phyloP scores from a whole-genome alignment of 2,329 filamentous ascomycete genomes.

The Talaromyces piceae region DNA sequence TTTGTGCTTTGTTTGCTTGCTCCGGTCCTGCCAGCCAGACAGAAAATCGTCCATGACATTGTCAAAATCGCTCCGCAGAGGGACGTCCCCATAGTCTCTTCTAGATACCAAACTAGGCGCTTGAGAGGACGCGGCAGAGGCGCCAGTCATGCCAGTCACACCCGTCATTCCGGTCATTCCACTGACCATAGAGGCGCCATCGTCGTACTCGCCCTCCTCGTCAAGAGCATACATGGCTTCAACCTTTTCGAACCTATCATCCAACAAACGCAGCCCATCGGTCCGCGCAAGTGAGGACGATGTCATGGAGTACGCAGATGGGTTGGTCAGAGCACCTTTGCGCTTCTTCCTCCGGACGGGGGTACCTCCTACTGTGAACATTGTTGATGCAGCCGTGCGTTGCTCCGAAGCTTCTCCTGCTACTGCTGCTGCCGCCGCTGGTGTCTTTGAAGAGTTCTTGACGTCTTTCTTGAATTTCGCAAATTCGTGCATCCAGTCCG shows the following conservation, averaged over 20 bases:
- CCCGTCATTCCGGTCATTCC: conserved; percentile 35
- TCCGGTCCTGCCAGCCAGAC: conserved; percentile 48
- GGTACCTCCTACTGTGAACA: conserved; percentile 57
- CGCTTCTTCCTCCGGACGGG: conserved; percentile 73
- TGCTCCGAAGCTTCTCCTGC: conserved; percentile 25
- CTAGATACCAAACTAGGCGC: conserved; percentile 47
- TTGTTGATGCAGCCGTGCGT: conserved; percentile 37
- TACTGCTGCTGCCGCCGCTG: conserved; percentile 16
- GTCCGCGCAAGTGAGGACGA: conserved; percentile 81
- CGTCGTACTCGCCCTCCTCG: conserved; percentile 47
- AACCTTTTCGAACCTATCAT: conserved; percentile 84
- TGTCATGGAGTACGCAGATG: conserved; percentile 84
- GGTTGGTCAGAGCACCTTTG: conserved; percentile 84
- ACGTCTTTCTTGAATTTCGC: conserved; percentile 84
- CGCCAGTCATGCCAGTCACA: conserved; percentile 31
- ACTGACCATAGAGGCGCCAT: conserved; percentile 37
- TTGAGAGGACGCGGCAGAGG: conserved; percentile 56
- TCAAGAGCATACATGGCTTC: conserved; percentile 71
- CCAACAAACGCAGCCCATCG: conserved; percentile 75
- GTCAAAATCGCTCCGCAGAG: conserved; percentile 73
- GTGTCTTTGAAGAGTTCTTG: conserved; percentile 28
- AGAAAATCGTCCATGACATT: conserved; percentile 90
- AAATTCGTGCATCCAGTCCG: conserved; percentile 87
- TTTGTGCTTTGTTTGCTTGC: conserved; percentile 35
- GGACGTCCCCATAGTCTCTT: conserved; percentile 35